Base-by-base conservation (phyloP, 1,139 yeast species). In the Scheffersomyces insectosa region DNA sequence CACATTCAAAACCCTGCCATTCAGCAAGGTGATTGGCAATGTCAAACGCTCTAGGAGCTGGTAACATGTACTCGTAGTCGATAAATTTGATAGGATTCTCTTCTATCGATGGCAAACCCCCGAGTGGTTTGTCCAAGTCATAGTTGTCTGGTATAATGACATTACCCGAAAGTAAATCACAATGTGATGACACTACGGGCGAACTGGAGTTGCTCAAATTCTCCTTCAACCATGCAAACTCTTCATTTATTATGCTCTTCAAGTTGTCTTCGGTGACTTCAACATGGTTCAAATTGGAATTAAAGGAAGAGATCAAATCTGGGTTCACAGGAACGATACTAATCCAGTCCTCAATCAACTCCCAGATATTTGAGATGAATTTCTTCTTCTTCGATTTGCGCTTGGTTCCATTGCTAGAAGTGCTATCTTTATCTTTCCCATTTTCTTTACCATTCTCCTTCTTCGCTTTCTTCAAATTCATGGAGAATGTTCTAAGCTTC, bases 1-100 rank as follows among this genome's bases (percentile, higher is more conserved):
- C 80, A 61, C 95, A 87, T 48, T 83, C 82, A 54, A 85, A 85
- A 1, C 95, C 95, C 59, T 87, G 95, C 93, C 93, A 87, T 63
- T 87, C 95, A 59, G 86, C 84, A 53, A 87, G 81, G 62, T 87
- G 95, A 59, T 87, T 87, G n/a, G 95, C 89, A 16, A 87, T 80
- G 59, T 87, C 95, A 59, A 85, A 87, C 0, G 88, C 93, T 44
- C 93, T 65, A 2, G 95, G 91, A 2, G 89, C 88, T 3, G 88
- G 87, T 55, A 84, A 73, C 77, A 88, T 82, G 57, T 87, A 87
- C 65, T 87, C 95, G 58, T 86, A 87, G 60, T 87, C 95, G 41
- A 87, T 87, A 56, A 87, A 85, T 25, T 81, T 74, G 13, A 85
- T 74, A 2, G 83, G 83, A 47, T 77, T 77, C 14, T 63, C 49